phyloP scores from a whole-genome alignment of 371 early-diverging fungal genomes.

The Apophysomyces elegans region DNA sequence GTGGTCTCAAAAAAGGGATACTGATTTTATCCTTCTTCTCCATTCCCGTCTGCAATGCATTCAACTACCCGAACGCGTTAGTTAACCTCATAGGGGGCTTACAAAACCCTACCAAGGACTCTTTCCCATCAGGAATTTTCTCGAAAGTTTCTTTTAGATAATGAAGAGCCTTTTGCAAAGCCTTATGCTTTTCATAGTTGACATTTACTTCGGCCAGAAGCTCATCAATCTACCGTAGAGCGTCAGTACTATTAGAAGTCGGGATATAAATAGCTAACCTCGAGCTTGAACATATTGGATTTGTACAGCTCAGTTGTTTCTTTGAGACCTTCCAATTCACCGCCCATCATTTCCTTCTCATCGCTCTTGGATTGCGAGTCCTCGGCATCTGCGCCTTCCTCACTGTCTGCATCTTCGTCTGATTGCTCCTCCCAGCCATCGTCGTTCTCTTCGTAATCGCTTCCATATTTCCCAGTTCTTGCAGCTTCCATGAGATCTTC shows the following conservation, averaged over 20 bases:
- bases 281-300: constrained; percentile 91
- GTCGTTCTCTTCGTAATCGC: constrained; percentile 42
- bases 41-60: constrained; percentile 49
- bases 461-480: constrained; percentile 22
- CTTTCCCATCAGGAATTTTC: constrained; percentile 49
- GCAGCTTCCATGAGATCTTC: constrained; percentile 35
- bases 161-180: constrained; percentile 79
- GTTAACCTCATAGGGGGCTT: neutral
- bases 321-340: constrained; percentile 86
- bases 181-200: constrained; percentile 66
- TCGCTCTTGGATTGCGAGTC: constrained; percentile 34
- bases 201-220: constrained; percentile 74
- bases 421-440: constrained; percentile 51
- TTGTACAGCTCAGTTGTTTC: constrained; percentile 86
- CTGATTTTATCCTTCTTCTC: constrained; percentile 54
- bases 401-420: constrained; percentile 40
- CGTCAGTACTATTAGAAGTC: neutral
- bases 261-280: constrained; percentile 42
- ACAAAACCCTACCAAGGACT: constrained; percentile 47
- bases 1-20: constrained; percentile 79
- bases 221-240: constrained; percentile 72
- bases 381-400: constrained; percentile 33
- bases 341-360: constrained; percentile 61
- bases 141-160: constrained; percentile 64
- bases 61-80: constrained; percentile 34